Evolutionary conservation across 2,329 filamentous ascomycete species (phyloP), one percentile per base, ranked within the genome.

Genomic region (Emmonsiellopsis sp.): DNA sequence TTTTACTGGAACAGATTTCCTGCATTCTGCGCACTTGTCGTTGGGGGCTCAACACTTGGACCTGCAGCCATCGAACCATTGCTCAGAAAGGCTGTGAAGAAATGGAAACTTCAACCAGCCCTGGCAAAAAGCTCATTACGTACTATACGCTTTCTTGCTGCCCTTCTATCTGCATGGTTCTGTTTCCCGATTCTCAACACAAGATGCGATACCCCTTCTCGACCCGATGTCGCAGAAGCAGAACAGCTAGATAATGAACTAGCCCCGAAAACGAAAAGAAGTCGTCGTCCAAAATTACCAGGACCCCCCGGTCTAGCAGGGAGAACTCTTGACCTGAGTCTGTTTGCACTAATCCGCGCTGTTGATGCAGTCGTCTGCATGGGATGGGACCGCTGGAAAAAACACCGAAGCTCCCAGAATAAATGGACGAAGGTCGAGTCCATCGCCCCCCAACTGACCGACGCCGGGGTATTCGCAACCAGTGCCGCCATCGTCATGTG

Each of bases 401-500:
- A 46, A 34, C 56, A 63, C 48, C 67, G 63, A 54, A 71, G 58
- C 54, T 54, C 61, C 39, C 59, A 61, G 49, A 61, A 62, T 36
- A 57, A 59, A 50, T 63, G 63, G 61, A 63, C 63, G 44, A 61
- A 62, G 61, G 51, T 73, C 10, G 77, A 81, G 56, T 63, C 67
- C 9, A 53, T 70, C 36, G 53, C 69, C 6, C 67, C 72, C 32
- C 62, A 63, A 32, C 65, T 81, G 39, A 73, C 81, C n/a, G 86
- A 92, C 63, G 80, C 87, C 3, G 70, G 79, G 5, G 71, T 91
- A 14, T 94, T 95, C 67, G 82, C 85, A 44, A 68, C 78, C 36
- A 90, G 87, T 17, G 83, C 81, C 40, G 85, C 84, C 21, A 72
- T 88, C 39, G 84, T 94, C 60, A 95, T 94, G 89, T 92, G 87